Evolutionary conservation across 257 asterid species (phyloP), one percentile per base, ranked within the genome.

Genomic region (Asclepias syriaca): DNA sequence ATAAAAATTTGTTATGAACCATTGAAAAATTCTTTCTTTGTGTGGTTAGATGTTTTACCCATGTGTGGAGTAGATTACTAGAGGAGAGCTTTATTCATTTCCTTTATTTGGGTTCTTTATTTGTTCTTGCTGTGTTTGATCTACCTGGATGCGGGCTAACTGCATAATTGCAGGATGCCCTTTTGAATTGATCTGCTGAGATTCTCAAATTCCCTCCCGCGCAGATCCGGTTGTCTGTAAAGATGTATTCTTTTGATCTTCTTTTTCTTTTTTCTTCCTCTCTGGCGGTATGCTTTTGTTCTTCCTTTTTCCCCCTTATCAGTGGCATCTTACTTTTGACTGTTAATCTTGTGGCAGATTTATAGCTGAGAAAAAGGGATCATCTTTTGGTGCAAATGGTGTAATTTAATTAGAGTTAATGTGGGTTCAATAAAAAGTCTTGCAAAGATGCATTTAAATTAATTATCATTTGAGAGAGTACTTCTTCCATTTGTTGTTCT

Each of bases 201-300:
- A 77, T 74, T 56, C 59, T 73, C 67, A 77, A 76, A 75, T 82
- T 85, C 79, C 61, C 50, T 73, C 65, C 77, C 69, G 70, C 68
- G 80, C 80, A 82, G 89, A 87, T 87, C 92, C 84, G 76, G 73
- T 69, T 77, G 80, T 58, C 87, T 79, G 88, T 87, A 85, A 83
- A 87, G 87, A 85, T 83, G 83, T 79, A 78, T 79, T 83, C 88
- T 77, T 83, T 82, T 84, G 80, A 79, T 79, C 75, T 82, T 76
- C 85, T 78, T 75, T 80, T 76, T 72, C 85, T 78, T 80, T 82
- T 85, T 78, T 54, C 16, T 84, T 51, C 74, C 76, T 72, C 65
- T 34, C 69, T 40, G 66, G 77, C 78, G 66, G 66, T 72, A 21
- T 75, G 75, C 78, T 77, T 85, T 81, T 74, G 81, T 73, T 74